A percentile compares a stretch with the other conserved stretches of the same genome.
phyloP scores from a whole-genome alignment of 2,329 filamentous ascomycete genomes.

The Trichoderma sp. region DNA sequence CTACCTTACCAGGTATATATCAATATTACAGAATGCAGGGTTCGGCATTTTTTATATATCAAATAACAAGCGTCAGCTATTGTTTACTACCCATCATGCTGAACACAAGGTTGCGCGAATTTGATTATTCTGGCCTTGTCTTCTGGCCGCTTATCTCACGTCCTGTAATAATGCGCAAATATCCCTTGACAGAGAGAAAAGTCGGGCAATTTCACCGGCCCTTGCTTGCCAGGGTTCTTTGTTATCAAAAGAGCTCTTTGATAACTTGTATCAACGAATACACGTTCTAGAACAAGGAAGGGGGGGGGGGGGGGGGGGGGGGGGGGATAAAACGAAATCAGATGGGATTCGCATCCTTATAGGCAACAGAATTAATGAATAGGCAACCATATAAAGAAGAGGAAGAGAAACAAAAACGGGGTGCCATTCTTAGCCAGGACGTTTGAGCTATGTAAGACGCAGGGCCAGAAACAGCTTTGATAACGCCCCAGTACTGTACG shows the following conservation, averaged over 20 bases:
- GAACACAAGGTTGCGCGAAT: background rate
- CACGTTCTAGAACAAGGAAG: background rate
- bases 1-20: too few species aligned
- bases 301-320: too few species aligned
- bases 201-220: background rate
- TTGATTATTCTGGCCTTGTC: background rate
- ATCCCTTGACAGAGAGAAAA: background rate
- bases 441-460: background rate
- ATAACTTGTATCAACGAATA: background rate
- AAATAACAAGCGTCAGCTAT: background rate
- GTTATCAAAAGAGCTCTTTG: background rate
- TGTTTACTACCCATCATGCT: background rate
- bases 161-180: background rate
- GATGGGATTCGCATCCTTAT: background rate
- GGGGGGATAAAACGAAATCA: background rate
- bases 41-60: background rate
- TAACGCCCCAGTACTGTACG: background rate
- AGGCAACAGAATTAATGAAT: background rate
- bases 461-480: background rate
- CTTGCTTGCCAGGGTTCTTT: background rate
- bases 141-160: background rate
- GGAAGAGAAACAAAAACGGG: background rate
- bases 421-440: background rate
- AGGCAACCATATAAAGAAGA: background rate
- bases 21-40: background rate